A percentile compares a stretch with the other conserved stretches of the same genome.
Evolutionary conservation across 139 green algal genomes (phyloP).

Genomic region (Chlorella vulgaris): DNA sequence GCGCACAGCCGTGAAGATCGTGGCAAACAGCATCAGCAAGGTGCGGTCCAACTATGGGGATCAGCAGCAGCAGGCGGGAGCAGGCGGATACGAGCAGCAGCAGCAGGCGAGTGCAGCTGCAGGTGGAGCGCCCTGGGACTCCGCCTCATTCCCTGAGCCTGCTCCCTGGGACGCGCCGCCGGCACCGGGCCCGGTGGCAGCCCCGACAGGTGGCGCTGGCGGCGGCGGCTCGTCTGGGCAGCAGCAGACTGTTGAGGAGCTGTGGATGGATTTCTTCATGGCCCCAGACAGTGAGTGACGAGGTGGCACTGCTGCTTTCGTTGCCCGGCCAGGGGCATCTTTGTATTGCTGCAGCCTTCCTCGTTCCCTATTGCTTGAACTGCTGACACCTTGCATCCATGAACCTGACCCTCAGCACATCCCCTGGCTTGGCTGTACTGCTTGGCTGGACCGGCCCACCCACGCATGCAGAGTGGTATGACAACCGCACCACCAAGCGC

Average conservation of each 20-base stretch:
- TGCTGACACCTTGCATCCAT: too few species aligned
- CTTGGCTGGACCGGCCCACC: too few species aligned
- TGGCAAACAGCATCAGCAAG: not conserved
- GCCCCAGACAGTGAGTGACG: constrained; percentile 7
- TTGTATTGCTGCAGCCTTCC: too few species aligned
- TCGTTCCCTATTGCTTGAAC: too few species aligned
- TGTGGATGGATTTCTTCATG: constrained; percentile 26
- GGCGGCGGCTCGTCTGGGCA: too few species aligned
- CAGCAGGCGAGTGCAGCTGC: not conserved
- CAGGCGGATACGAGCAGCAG: not conserved
- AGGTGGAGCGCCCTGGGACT: not conserved
- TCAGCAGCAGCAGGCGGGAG: not conserved
- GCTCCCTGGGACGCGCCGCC: too few species aligned
- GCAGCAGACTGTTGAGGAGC: constrained; percentile 5
- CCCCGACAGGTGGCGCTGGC: too few species aligned
- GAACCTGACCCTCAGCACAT: too few species aligned
- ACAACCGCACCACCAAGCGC: constrained; percentile 56
- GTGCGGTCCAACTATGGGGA: not conserved
- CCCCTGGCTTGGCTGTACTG: too few species aligned
- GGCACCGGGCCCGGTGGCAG: not conserved
- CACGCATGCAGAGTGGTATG: constrained; percentile 49
- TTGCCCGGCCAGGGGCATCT: too few species aligned
- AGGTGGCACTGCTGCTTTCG: not conserved
- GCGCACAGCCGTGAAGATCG: constrained; percentile 10
- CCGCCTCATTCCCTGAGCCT: not conserved